Conservation (phyloP, 1,139 yeast species). For the Candida anutae region DNA sequence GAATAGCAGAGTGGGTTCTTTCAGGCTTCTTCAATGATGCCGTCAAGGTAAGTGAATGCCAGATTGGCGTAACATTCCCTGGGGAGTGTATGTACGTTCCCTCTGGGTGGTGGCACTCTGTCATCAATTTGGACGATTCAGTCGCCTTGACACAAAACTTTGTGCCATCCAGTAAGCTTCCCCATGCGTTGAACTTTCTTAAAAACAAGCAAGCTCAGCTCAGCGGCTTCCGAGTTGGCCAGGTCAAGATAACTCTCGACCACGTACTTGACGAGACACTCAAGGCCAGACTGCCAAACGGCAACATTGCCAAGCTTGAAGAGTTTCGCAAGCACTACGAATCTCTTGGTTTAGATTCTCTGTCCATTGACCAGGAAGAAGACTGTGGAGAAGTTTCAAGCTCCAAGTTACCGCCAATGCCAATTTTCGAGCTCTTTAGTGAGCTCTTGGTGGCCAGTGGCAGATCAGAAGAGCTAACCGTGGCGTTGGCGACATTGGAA, state of each 20-base stretch:
- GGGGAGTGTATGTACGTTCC: slow-evolving; percentile 89
- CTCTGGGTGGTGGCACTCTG: slow-evolving; percentile 94
- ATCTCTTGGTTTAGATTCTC: slow-evolving; percentile 12
- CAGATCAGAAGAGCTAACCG: slow-evolving; percentile 19
- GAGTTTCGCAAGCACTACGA: slow-evolving; percentile 14
- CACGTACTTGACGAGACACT: slow-evolving; percentile 13
- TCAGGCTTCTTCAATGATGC: slow-evolving; percentile 72
- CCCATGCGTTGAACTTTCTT: slow-evolving; percentile 58
- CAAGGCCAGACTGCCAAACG: slow-evolving; percentile 20
- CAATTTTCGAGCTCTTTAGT: slow-evolving; percentile 50
- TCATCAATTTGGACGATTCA: slow-evolving; percentile 71
- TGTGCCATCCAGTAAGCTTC: slow-evolving; percentile 57
- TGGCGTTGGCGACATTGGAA: slow-evolving; percentile 24
- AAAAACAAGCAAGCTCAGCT: slow-evolving; percentile 61
- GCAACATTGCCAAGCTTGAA: slow-evolving; percentile 9
- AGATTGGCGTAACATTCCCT: slow-evolving; percentile 67
- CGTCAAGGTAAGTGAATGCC: slow-evolving; percentile 39
- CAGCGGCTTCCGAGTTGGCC: slow-evolving; percentile 65
- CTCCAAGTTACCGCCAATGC: slow-evolving; percentile 35
- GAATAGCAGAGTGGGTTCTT: slow-evolving; percentile 85
- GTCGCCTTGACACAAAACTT: slow-evolving; percentile 84
- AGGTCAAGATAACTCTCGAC: slow-evolving; percentile 34
- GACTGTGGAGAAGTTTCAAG: slow-evolving; percentile 36
- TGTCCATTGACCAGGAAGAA: slow-evolving; percentile 25
- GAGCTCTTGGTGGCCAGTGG: slow-evolving; percentile 35